Evolutionary conservation across 1,139 yeast species (phyloP).

Genomic region (Zygoascus hellenicus): DNA sequence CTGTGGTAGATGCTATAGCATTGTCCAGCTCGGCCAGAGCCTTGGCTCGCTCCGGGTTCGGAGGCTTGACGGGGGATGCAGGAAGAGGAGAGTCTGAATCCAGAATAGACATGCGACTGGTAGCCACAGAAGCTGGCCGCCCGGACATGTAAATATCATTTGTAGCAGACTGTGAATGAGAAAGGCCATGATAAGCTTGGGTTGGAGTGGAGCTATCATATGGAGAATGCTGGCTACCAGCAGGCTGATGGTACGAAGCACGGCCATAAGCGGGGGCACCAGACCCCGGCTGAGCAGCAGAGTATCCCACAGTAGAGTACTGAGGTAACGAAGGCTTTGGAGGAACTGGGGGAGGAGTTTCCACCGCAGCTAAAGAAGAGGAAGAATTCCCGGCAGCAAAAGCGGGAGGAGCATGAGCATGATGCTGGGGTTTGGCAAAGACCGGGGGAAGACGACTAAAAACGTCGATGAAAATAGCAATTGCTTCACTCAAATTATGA

Average conservation of each 20-base stretch:
- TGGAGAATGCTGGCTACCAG: background rate
- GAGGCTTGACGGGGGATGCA: constrained; percentile 27
- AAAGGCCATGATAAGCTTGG: background rate
- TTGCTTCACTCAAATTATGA: constrained; percentile 39
- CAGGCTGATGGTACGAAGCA: background rate
- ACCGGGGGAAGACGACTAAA: constrained; percentile 49
- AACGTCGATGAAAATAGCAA: constrained; percentile 37
- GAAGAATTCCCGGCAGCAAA: constrained; percentile 1
- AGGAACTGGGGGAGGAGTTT: constrained; percentile 10
- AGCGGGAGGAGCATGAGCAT: constrained; percentile 26
- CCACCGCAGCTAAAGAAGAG: background rate
- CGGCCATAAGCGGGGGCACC: background rate
- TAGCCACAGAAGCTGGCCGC: background rate
- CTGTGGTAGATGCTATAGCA: constrained; percentile 14
- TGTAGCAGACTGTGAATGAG: background rate
- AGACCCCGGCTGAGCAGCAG: background rate
- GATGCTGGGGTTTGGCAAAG: constrained; percentile 34
- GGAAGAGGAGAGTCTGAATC: constrained; percentile 11
- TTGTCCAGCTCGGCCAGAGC: constrained; percentile 23
- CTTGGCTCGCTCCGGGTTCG: constrained; percentile 35
- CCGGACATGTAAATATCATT: too few species aligned
- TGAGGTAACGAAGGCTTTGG: constrained; percentile 12
- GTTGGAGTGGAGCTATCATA: too few species aligned
- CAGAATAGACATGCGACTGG: constrained; percentile 6
- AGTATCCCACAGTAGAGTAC: constrained; percentile 7